Percentiles rank a stretch among this genome's conserved stretches.
Evolutionary conservation across 345 rosid species (phyloP).

Genomic region (Schrenkiella parvula): DNA sequence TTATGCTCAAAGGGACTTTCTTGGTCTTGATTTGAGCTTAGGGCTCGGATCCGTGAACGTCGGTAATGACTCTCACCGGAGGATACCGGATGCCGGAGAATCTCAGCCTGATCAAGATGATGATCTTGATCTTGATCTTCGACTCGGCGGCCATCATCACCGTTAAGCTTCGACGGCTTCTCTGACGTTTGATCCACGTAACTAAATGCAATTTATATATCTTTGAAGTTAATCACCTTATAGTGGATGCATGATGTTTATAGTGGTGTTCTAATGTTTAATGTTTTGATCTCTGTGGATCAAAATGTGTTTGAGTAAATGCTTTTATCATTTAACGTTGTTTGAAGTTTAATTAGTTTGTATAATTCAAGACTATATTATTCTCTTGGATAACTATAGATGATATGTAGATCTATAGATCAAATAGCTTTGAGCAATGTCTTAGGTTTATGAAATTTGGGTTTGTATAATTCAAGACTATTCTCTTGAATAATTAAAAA

Average conservation of each 20-base stretch:
- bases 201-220: background rate
- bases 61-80: slow-evolving; percentile 24
- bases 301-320: background rate
- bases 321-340: background rate
- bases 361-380: background rate
- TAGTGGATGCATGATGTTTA: background rate
- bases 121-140: slow-evolving; percentile 83
- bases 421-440: background rate
- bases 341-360: background rate
- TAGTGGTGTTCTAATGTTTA: background rate
- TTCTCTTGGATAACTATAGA: background rate
- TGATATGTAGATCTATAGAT: background rate
- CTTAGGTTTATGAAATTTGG: background rate
- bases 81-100: slow-evolving; percentile 9
- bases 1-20: slow-evolving; percentile 32
- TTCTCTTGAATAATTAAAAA: background rate
- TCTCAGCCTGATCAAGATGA: slow-evolving; percentile 35
- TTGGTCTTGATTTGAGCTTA: slow-evolving; percentile 56
- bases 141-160: slow-evolving; percentile 52
- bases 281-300: background rate
- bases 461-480: background rate
- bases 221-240: background rate
- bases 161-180: background rate
- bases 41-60: slow-evolving; percentile 32
- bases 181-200: background rate